Evolutionary conservation across 2,329 filamentous ascomycete species (phyloP), one percentile per base, ranked within the genome.

Genomic region (Graphium sp.): DNA sequence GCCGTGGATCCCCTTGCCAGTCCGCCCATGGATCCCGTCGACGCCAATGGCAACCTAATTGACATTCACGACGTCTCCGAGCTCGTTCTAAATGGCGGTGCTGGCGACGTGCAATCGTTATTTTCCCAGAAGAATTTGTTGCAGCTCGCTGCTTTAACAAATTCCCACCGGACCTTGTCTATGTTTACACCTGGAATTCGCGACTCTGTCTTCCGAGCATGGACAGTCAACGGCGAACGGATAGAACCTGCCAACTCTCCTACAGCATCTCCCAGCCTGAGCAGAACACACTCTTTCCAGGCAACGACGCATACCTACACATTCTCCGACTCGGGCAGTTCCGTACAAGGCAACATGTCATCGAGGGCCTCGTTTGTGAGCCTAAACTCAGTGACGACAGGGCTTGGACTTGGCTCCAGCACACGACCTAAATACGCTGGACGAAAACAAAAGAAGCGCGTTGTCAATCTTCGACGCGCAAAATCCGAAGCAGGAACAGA

Each of bases 111-210:
- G 13, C 83, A 92, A 48, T 84, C 83, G 0, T 66, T 92, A 5
- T 95, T 98, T 48, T 95, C 87, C 0, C 83, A 93, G 45, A 93
- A 92, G 63, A 95, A 93, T 42, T 59, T 95, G 21, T 55, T 92
- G 15, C 76, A 81, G 28, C 60, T 98, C 9, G 82, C 79, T 15
- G 71, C 82, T 1, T 58, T 98, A 32, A 84, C 73, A 4, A 79
- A 92, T 43, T 92, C 84, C 3, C 84, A 95, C 42, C 74, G 81
- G 26, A 95, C 89, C 0, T 56, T 95, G 19, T 92, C 85, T 5
- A 60, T 95, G 1, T 92, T 92, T 46, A 94, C 87, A 2, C 84
- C 87, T 0, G 73, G 77, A n/a, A 87, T 95, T 33, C 63, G 72
- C 29, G 83, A 95, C 49, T 81, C 82, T 4, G 77, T 95, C 16